A percentile compares a stretch with the other conserved stretches of the same genome.
Evolutionary conservation across 306 rosid genomes (phyloP).

Genomic region (Citrullus amarus): DNA sequence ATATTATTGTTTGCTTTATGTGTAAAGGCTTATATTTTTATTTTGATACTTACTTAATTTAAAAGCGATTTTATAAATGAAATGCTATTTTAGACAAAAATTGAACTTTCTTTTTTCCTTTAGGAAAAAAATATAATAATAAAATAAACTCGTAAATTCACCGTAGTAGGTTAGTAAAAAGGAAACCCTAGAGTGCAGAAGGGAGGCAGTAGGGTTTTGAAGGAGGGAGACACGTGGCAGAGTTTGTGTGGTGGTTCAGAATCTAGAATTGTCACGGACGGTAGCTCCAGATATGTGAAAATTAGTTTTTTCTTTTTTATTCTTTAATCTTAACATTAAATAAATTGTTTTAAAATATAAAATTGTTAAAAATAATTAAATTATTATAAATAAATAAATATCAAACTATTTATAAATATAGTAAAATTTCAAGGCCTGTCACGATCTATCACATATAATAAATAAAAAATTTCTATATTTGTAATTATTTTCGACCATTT

Average conservation of each 20-base stretch:
- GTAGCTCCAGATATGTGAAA: constrained; percentile 21
- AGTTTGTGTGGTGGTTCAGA: not conserved
- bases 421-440: too few species aligned
- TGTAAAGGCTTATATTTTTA: too few species aligned
- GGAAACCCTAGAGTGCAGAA: constrained; percentile 5
- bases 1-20: too few species aligned
- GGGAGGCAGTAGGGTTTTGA: not conserved
- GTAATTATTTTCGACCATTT: too few species aligned
- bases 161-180: not conserved
- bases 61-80: not conserved
- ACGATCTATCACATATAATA: too few species aligned
- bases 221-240: constrained; percentile 1
- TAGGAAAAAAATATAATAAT: not conserved
- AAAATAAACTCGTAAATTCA: not conserved
- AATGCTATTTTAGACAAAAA: not conserved
- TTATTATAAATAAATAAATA: too few species aligned
- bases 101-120: not conserved
- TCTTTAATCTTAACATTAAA: too few species aligned
- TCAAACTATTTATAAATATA: too few species aligned
- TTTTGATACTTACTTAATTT: not conserved
- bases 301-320: not conserved
- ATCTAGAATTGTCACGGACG: constrained; percentile 21
- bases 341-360: too few species aligned
- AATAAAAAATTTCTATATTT: too few species aligned
- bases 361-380: too few species aligned